Evolutionary conservation across 495 filamentous ascomycete species (phyloP), one percentile per base, ranked within the genome.

Genomic region (Annulohypoxylon stygium): DNA sequence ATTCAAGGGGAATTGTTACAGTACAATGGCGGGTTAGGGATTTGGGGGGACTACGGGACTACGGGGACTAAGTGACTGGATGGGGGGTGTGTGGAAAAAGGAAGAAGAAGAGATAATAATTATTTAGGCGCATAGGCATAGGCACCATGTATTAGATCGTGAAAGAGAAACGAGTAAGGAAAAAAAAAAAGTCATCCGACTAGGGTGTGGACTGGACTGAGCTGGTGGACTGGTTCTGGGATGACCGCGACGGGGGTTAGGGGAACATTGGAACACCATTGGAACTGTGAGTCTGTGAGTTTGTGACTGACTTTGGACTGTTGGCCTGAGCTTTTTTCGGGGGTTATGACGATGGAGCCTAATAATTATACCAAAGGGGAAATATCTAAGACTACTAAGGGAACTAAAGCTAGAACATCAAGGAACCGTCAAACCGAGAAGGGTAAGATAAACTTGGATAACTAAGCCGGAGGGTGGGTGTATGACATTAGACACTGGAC

Each of bases 311-410:
- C 30, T 30, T 30, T 50, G 61, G 41, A n/a, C 39, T n/a, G 9
- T 20, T 65, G 75, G 73, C 51, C 72, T 51, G 47, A 75, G 63
- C 67, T 60, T 60, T 70, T 37, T 47, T 47, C 43, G 43, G 43
- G 63, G 67, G 62, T 58, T 33, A 69, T 70, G 55, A 65, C 43
- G 62, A 74, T 70, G 71, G 71, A 55, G 67, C 72, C 72, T 70
- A 67, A 67, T 62, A 61, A 71, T 71, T 61, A 57, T 60, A 61
- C 69, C 62, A 63, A 65, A 70, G 67, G 65, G 41, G 45, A 65
- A 62, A 41, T 43, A 41, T n/a, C 53, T 18, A 57, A 37, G 34
- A 2, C 30, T 30, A 30, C 30, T 30, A 30, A 30, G 30, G 30
- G 37, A 20, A 60, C 37, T 8, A 60, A 23, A 60, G 30, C 34